Base-by-base conservation (phyloP, 352 stramenopile genomes). In the Albugo laibachii region DNA sequence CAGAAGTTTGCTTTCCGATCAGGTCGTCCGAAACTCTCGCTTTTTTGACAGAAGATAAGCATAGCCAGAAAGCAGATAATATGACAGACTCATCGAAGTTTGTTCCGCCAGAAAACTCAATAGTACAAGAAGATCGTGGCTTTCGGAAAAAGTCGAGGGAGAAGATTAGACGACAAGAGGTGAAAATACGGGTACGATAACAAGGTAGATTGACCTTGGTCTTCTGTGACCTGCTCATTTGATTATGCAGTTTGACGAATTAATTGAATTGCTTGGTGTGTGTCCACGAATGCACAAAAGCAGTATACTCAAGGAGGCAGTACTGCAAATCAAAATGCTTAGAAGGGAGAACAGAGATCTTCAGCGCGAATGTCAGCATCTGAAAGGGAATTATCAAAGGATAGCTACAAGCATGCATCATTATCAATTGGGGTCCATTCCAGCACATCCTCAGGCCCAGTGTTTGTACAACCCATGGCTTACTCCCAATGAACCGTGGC, bases 261-360 rank as follows among this genome's bases (percentile, higher is more conserved):
- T 85, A 11, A 60, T 78, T 16, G 63, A 72, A 12, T 47, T 85
- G 20, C 49, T 85, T 10, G 69, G 72, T n/a, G 60, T 85, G 2
- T 82, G 68, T 11, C 79, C 77, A 49, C 68, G 71, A n/a, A 66
- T 83, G 13, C 65, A 68, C 15, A 85, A 85, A 61, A 81, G 72
- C 48, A 58, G 63, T 10, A 76, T 85, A 41, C 56, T 85, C 43
- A 67, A 82, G 31, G 72, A 85, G 53, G 72, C 72, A 21, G 64
- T 82, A 12, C 70, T 57, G 14, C 56, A 59, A 20, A 85, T 85
- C 50, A 85, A 79, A 58, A 58, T 43, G 12, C 42, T 85, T 14
- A 69, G 68, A 37, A 58, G 69, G 11, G 72, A 85, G 47, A 62
- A 69, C 11, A 66, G 82, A 45, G 72, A 84, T 11, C 45, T 80